A percentile compares a stretch with the other conserved stretches of the same genome.
phyloP scores from a whole-genome alignment of 352 stramenopile species.

The Phytopythium boreale region DNA sequence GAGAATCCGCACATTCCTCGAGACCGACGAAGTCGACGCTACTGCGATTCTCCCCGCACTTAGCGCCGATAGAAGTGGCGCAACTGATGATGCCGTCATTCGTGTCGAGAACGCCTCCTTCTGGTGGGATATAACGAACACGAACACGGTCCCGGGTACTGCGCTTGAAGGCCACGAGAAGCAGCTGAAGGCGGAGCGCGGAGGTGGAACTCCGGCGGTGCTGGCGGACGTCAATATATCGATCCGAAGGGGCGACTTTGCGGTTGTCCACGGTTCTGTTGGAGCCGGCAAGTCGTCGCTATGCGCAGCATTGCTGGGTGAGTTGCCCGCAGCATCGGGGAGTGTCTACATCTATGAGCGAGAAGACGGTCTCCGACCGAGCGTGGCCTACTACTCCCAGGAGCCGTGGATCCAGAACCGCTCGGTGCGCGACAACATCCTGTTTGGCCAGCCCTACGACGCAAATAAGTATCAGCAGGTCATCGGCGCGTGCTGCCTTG shows the following conservation, averaged over 20 bases:
- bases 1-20: neutral
- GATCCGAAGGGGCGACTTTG: conserved; percentile 5
- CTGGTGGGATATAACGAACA: conserved; percentile 23
- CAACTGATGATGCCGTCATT: conserved; percentile 15
- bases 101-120: conserved; percentile 29
- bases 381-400: conserved; percentile 35
- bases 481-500: conserved; percentile 73
- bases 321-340: conserved; percentile 1
- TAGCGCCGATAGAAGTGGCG: conserved; percentile 4
- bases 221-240: neutral
- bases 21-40: conserved; percentile 3
- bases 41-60: conserved; percentile 1
- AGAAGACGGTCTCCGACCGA: neutral
- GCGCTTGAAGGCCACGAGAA: conserved; percentile 17
- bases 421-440: conserved; percentile 51
- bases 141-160: conserved; percentile 18
- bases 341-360: neutral
- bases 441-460: conserved; percentile 47
- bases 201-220: neutral
- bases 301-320: conserved; percentile 5
- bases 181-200: conserved; percentile 26
- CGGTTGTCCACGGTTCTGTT: conserved; percentile 5
- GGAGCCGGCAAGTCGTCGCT: conserved; percentile 5
- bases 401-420: conserved; percentile 53
- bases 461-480: conserved; percentile 41